Conservation (phyloP, 352 stramenopile genomes). For the Globisporangium orthogonon region DNA sequence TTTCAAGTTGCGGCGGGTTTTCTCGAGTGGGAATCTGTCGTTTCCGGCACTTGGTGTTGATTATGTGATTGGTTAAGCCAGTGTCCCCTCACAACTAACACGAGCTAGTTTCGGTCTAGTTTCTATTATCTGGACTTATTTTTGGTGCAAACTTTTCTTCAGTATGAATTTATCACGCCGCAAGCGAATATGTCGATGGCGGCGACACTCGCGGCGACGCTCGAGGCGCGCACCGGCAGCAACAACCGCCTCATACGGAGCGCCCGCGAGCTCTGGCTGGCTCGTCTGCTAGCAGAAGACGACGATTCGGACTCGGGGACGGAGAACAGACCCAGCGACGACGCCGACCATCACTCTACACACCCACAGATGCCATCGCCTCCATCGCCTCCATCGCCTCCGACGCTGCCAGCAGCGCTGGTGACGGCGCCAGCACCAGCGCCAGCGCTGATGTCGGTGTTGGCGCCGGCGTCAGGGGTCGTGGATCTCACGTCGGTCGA, state of each 20-base stretch:
- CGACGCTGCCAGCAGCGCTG: not conserved
- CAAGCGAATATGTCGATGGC: not conserved
- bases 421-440: not conserved
- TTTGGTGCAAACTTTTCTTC: not conserved
- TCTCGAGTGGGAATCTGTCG: too few species aligned
- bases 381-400: not conserved
- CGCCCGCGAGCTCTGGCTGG: constrained; percentile 3
- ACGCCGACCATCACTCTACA: not conserved
- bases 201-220: not conserved
- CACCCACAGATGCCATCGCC: not conserved
- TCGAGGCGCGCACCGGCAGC: not conserved
- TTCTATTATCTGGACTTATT: not conserved
- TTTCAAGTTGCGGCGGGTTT: too few species aligned
- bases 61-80: too few species aligned
- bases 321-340: not conserved
- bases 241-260: constrained; percentile 6
- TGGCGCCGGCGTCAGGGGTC: not conserved
- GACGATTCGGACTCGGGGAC: constrained; percentile 16
- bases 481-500: constrained; percentile 8
- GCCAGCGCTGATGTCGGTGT: not conserved
- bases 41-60: too few species aligned
- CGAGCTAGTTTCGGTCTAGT: too few species aligned
- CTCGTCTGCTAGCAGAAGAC: constrained; percentile 13
- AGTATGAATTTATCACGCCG: not conserved
- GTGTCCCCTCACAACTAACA: not conserved